Percentiles rank a stretch among this genome's conserved stretches.
These are phyloP conservation scores for Suillus alpinus DNA, from an alignment of 768 basidiomycete species.

Conservation along the genomic window DNA sequence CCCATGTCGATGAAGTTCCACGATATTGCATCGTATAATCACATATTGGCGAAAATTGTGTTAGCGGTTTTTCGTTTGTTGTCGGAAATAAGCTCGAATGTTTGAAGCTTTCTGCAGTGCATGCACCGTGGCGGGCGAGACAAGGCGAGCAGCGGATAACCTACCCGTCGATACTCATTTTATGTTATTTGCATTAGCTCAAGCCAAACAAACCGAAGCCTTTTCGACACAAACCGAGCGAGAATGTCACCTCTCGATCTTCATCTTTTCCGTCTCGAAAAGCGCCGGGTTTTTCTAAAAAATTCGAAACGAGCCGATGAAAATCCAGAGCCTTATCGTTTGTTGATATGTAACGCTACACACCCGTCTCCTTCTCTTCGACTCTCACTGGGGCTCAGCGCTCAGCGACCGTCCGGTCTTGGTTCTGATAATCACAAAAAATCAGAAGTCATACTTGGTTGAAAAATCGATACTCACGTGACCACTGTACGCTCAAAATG, in stretches of 20 bases:
- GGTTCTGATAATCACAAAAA: conserved; percentile 32
- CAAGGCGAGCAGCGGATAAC: not conserved
- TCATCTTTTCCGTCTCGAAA: not conserved
- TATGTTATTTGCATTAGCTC: not conserved
- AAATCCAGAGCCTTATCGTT: not conserved
- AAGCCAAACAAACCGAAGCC: not conserved
- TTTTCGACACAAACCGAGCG: not conserved
- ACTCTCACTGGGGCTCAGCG: not conserved
- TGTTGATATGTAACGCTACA: not conserved
- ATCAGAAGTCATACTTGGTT: not conserved
- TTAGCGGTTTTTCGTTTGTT: not conserved
- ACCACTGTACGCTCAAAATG: conserved; percentile 71
- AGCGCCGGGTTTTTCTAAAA: not conserved
- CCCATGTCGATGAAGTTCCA: too few species aligned
- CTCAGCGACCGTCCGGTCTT: conserved; percentile 39
- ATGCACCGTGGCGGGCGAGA: not conserved
- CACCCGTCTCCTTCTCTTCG: not conserved
- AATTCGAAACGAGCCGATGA: not conserved
- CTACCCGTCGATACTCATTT: not conserved
- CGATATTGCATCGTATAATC: too few species aligned
- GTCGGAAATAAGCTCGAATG: not conserved
- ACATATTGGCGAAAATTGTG: not conserved
- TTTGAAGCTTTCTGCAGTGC: not conserved
- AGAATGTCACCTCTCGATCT: not conserved
- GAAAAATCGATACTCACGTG: conserved; percentile 41